phyloP scores from a whole-genome alignment of 1,139 yeast species.

The Suhomyces maxii region DNA sequence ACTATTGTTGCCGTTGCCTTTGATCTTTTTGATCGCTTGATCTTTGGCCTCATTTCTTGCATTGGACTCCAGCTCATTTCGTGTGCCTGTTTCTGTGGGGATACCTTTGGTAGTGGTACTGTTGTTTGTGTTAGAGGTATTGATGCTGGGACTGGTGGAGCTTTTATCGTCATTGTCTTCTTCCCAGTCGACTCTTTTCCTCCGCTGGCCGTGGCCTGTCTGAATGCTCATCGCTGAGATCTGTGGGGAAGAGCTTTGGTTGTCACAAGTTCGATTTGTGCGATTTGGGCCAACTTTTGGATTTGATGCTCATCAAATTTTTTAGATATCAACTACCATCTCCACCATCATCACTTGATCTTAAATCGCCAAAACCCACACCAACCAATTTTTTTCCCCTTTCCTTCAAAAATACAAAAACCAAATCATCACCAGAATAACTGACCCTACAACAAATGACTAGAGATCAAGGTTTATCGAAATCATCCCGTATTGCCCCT shows the following conservation, averaged over 20 bases:
- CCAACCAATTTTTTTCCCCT: no score
- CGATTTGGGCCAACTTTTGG: background rate
- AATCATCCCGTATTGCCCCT: conserved; percentile 24
- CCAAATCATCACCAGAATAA: background rate
- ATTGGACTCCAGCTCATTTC: no score
- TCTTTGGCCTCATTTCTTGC: conserved; percentile 7
- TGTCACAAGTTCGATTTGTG: background rate
- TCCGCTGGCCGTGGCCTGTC: background rate
- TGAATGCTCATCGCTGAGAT: background rate
- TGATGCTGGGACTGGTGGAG: background rate
- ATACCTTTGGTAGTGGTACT: background rate
- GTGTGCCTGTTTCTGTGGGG: background rate
- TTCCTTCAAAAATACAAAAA: no score
- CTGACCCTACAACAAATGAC: background rate
- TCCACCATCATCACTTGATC: background rate
- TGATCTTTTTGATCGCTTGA: background rate
- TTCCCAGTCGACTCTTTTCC: background rate
- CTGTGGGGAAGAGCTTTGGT: background rate
- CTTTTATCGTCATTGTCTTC: background rate
- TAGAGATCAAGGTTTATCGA: background rate
- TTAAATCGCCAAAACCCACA: no score
- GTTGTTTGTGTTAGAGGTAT: background rate
- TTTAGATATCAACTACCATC: background rate
- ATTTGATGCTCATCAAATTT: background rate
- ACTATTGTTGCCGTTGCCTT: background rate